Conservation (phyloP, 2,329 filamentous ascomycete genomes). For the Aspergillus floridensis region DNA sequence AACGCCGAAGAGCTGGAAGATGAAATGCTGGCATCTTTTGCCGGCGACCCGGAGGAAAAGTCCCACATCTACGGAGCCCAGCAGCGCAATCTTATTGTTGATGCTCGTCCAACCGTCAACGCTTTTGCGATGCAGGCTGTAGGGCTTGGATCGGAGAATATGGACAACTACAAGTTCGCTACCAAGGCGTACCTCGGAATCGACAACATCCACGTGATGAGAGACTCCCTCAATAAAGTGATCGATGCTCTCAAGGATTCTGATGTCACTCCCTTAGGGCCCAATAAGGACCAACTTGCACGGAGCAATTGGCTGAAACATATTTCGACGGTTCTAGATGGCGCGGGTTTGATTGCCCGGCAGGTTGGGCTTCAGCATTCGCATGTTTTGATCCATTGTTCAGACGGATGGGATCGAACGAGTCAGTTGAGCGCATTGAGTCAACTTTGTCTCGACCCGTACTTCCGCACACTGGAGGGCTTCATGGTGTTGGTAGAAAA, state of each 20-base stretch:
- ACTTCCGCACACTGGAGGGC: constrained; percentile 88
- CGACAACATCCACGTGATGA: constrained; percentile 98
- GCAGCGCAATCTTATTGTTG: constrained; percentile 90
- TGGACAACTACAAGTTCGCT: constrained; percentile 93
- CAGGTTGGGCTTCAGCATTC: constrained; percentile 91
- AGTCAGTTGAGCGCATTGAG: constrained; percentile 89
- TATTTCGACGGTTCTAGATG: constrained; percentile 78
- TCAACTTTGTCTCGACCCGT: constrained; percentile 92
- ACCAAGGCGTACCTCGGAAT: constrained; percentile 92
- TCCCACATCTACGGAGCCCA: constrained; percentile 82
- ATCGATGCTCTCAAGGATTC: constrained; percentile 89
- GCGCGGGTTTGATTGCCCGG: constrained; percentile 77
- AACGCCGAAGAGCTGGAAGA: constrained; percentile 68
- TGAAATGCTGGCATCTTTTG: constrained; percentile 58
- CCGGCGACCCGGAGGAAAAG: constrained; percentile 59
- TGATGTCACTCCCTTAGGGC: constrained; percentile 77
- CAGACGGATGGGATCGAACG: constrained; percentile 96
- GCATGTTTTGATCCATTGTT: constrained; percentile 95
- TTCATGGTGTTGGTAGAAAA: constrained; percentile 96
- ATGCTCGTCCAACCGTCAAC: constrained; percentile 91
- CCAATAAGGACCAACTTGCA: constrained; percentile 74
- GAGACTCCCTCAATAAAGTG: constrained; percentile 81
- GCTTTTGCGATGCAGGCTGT: constrained; percentile 91
- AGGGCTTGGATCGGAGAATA: constrained; percentile 92
- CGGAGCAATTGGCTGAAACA: constrained; percentile 92